Evolutionary conservation across 495 filamentous ascomycete species (phyloP), one percentile per base, ranked within the genome.

Genomic region (Saxophila tyrrhenica): DNA sequence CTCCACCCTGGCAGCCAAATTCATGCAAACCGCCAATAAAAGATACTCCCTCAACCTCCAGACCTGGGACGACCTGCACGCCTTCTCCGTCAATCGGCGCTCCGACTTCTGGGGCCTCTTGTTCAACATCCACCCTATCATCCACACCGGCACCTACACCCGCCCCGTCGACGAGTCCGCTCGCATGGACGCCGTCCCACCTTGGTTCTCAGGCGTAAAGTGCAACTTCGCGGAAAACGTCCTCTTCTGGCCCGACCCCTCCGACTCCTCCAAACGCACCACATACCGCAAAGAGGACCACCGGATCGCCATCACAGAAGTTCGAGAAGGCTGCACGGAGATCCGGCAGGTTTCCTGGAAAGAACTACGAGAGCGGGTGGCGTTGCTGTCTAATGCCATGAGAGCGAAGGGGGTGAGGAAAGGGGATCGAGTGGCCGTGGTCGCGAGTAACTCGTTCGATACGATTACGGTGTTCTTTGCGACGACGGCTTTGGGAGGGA

Each of bases 371-470:
- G 62, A 61, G 49, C 64, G 73, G 13, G 79, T 79, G 0, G 84
- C 73, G 1, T 62, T 57, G 15, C 57, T 88, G 46, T 72, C 81
- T 0, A 74, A 76, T 47, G 86, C 84, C 0, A 72, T 92, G 72
- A 69, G 77, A 49, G 75, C 72, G 1, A 67, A 71, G 23, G 86
- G 86, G 0, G 75, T 90, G 0, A 62, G 60, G 24, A 79, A 77
- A 60, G 86, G 86, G 10, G 85, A 89, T 65, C 76, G 86, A 10
- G 71, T 89, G 17, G 84, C 84, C 3, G 70, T 85, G 15, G 83
- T 88, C 8, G 82, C 78, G 9, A 75, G 78, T 25, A 89, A 89
- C 54, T 80, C 77, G n/a, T 71, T 88, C 39, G 83, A 89, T 63
- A 87, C 86, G 2, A 59, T 86, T 23, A 65, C 76, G 1, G 75